Percentiles rank a stretch among this genome's conserved stretches.
Conservation (phyloP, 805 yeast species). For the Candida patagonica region DNA sequence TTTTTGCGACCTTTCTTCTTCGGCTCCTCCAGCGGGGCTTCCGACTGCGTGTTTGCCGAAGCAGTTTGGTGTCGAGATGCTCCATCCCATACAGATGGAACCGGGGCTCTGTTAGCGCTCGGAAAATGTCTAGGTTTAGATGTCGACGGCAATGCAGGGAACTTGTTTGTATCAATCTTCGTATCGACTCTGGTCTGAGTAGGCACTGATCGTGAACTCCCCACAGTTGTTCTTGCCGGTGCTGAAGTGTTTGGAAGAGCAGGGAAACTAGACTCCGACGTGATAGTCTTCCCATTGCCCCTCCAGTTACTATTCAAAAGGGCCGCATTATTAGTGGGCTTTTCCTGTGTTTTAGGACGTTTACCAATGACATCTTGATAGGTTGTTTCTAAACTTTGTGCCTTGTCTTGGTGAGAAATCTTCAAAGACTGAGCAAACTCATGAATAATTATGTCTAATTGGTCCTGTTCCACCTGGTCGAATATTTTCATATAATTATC, state of each 20-base stretch:
- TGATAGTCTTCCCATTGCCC: slow-evolving; percentile 1
- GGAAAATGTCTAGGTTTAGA: background rate
- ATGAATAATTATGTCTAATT: slow-evolving; percentile 43
- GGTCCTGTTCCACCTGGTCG: slow-evolving; percentile 32
- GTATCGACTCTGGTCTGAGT: no score
- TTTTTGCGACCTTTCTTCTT: slow-evolving; percentile 41
- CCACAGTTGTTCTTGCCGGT: slow-evolving; percentile 1
- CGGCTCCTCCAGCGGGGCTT: no score
- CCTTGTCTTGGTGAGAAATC: slow-evolving; percentile 5
- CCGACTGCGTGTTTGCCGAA: no score
- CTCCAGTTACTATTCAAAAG: slow-evolving; percentile 6
- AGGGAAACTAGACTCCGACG: slow-evolving; percentile 7
- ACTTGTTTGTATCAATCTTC: no score
- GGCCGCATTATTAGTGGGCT: no score
- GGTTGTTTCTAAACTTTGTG: slow-evolving; percentile 8
- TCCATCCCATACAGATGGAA: background rate
- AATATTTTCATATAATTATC: slow-evolving; percentile 43
- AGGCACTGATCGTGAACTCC: background rate
- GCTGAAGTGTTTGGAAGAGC: slow-evolving; percentile 8
- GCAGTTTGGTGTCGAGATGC: background rate
- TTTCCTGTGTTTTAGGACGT: no score
- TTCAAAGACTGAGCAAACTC: slow-evolving; percentile 11
- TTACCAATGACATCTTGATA: no score
- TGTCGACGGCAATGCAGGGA: slow-evolving; percentile 5
- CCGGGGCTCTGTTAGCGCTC: slow-evolving; percentile 4